Conservation (phyloP, 2,329 filamentous ascomycete genomes). For the Nemania serpens region DNA sequence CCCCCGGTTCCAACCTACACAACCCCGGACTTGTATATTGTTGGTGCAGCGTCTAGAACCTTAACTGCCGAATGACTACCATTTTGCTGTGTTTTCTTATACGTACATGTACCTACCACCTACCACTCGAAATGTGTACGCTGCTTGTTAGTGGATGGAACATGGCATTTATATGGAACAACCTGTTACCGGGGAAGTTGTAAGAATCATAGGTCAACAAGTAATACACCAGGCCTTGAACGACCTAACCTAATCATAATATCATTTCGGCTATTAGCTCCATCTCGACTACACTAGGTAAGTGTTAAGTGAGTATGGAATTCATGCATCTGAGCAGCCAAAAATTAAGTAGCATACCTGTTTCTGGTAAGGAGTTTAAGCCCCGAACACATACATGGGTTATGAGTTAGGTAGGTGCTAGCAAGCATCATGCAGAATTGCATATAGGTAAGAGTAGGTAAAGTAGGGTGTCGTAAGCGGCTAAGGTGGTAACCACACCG, state of each 20-base stretch:
- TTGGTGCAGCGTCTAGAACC: slow-evolving; percentile 28
- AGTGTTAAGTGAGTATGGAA: neutral
- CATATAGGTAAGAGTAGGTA: no score
- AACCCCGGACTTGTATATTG: slow-evolving; percentile 20
- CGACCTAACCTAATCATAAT: no score
- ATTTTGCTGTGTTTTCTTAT: neutral
- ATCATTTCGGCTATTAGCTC: slow-evolving; percentile 1
- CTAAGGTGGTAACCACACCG: no score
- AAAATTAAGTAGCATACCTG: slow-evolving; percentile 9
- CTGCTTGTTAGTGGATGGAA: no score
- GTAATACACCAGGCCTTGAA: no score
- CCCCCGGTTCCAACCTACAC: slow-evolving; percentile 12
- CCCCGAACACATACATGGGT: neutral
- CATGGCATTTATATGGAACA: no score
- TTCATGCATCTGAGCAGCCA: slow-evolving; percentile 9
- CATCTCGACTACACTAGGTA: neutral
- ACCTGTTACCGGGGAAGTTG: no score
- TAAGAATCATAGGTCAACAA: no score
- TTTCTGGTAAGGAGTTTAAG: neutral
- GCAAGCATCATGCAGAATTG: no score
- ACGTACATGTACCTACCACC: no score
- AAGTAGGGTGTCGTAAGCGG: no score
- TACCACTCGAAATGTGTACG: neutral
- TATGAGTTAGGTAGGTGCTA: no score
- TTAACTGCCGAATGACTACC: slow-evolving; percentile 23